Evolutionary conservation across 1,139 yeast species (phyloP).

Genomic region (Pneumocystis murina): DNA sequence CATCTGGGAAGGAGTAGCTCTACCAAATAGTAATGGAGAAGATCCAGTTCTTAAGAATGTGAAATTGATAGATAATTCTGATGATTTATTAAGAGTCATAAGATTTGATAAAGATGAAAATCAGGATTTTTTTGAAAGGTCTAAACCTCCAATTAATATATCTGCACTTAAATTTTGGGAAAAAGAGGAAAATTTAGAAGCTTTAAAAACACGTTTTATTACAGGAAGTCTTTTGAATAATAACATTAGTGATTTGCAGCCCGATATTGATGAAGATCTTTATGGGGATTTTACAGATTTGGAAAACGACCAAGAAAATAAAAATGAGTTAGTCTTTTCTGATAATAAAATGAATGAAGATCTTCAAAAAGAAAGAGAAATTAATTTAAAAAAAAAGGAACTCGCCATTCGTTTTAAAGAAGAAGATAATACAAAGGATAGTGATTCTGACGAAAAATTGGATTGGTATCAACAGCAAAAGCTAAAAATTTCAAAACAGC

Average conservation of each 20-base stretch:
- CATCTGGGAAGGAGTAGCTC: slow-evolving; percentile 33
- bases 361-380: slow-evolving; percentile 54
- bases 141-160: neutral
- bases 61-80: slow-evolving; percentile 46
- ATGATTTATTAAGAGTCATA: slow-evolving; percentile 51
- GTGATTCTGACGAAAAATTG: slow-evolving; percentile 55
- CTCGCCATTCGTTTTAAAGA: slow-evolving; percentile 80
- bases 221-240: slow-evolving; percentile 14
- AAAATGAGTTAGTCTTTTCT: slow-evolving; percentile 20
- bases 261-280: slow-evolving; percentile 27
- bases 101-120: slow-evolving; percentile 13
- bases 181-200: slow-evolving; percentile 7
- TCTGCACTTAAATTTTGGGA: slow-evolving; percentile 5
- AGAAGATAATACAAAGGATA: slow-evolving; percentile 60
- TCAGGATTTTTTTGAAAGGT: neutral
- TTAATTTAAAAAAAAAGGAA: slow-evolving; percentile 76
- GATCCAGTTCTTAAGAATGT: neutral
- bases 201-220: slow-evolving; percentile 13
- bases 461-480: slow-evolving; percentile 95
- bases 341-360: slow-evolving; percentile 20
- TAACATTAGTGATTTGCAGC: slow-evolving; percentile 16
- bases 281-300: slow-evolving; percentile 73
- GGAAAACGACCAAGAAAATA: slow-evolving; percentile 36
- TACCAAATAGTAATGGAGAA: neutral
- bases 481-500: slow-evolving; percentile 90